phyloP scores from a whole-genome alignment of 768 basidiomycete species.

The Serendipita sp. region DNA sequence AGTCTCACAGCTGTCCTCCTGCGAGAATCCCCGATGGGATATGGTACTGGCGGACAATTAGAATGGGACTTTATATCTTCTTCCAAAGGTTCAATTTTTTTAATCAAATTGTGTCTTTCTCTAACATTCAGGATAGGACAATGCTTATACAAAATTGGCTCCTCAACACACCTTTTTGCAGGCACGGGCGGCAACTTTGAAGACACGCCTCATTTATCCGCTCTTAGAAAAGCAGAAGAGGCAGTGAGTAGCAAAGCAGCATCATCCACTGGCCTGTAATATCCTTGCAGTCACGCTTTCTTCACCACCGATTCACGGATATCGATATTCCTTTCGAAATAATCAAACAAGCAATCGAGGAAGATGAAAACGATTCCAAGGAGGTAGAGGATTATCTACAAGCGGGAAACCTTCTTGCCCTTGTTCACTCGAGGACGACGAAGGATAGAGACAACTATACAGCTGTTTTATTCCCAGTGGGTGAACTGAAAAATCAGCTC shows the following conservation, averaged over 20 bases:
- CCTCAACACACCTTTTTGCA: too few relatives aligned
- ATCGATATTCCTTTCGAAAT: slow-evolving; percentile 3
- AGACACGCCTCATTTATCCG: not conserved
- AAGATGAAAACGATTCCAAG: not conserved
- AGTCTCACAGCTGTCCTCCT: too few relatives aligned
- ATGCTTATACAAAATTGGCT: too few relatives aligned
- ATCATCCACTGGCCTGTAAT: too few relatives aligned
- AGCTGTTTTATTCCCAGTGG: not conserved
- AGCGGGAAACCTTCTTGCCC: not conserved
- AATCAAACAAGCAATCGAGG: not conserved
- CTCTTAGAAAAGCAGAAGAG: not conserved
- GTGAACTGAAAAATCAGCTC: not conserved
- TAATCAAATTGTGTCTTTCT: too few relatives aligned
- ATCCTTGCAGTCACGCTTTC: not conserved
- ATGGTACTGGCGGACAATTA: too few relatives aligned
- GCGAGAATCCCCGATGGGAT: too few relatives aligned
- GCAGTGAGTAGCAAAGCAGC: not conserved
- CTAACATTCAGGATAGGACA: too few relatives aligned
- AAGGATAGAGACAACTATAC: not conserved
- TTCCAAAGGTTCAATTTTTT: too few relatives aligned
- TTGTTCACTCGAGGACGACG: not conserved
- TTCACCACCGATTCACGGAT: not conserved
- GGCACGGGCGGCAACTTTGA: not conserved
- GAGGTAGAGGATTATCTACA: not conserved
- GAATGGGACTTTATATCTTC: too few relatives aligned